Percentiles rank a stretch among this genome's conserved stretches.
phyloP scores from a whole-genome alignment of 805 yeast species.

The Ogataea neopini region DNA sequence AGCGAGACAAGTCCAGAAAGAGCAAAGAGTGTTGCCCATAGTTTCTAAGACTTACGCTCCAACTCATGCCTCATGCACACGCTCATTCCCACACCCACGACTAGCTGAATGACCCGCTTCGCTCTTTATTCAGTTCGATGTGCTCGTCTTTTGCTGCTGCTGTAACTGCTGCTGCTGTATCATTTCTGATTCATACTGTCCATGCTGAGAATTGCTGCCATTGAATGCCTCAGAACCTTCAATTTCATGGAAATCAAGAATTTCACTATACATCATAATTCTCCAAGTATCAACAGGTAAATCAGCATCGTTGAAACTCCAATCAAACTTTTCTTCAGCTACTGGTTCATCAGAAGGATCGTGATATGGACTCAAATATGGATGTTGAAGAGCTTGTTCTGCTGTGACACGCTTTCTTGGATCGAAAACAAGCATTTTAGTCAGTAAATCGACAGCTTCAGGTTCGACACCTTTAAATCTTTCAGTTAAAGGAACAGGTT shows the following conservation, averaged over 20 bases:
- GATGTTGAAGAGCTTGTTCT: slow-evolving; percentile 84
- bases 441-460: slow-evolving; percentile 83
- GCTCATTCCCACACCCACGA: no score
- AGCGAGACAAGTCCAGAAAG: neutral
- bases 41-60: no score
- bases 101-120: no score
- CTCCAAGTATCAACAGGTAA: slow-evolving; percentile 98
- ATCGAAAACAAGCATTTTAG: slow-evolving; percentile 90
- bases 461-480: slow-evolving; percentile 79
- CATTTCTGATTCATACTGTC: slow-evolving; percentile 27
- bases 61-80: no score
- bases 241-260: slow-evolving; percentile 91
- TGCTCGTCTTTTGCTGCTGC: slow-evolving; percentile 14
- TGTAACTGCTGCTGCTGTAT: slow-evolving; percentile 28
- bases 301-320: slow-evolving; percentile 98
- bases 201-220: slow-evolving; percentile 16
- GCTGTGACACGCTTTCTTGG: slow-evolving; percentile 95
- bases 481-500: slow-evolving; percentile 84
- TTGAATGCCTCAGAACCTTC: slow-evolving; percentile 43
- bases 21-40: no score
- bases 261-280: slow-evolving; percentile 98
- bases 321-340: slow-evolving; percentile 89
- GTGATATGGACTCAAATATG: slow-evolving; percentile 91
- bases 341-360: slow-evolving; percentile 97
- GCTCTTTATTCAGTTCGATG: neutral